Evolutionary conservation across 306 rosid genomes (phyloP).

Genomic region (Begonia masoniana): DNA sequence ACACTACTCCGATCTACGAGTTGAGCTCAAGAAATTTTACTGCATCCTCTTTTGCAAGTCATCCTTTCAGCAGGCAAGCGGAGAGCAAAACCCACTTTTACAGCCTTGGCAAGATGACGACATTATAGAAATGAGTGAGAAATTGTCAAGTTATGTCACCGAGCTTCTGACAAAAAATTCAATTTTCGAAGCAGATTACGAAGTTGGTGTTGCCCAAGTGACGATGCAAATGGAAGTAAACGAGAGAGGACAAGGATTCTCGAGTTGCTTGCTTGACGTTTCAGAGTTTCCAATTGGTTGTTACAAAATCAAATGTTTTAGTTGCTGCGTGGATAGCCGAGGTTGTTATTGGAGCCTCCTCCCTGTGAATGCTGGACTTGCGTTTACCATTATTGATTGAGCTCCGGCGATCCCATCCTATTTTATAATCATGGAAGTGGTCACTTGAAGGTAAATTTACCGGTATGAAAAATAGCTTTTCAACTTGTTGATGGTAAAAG

Average conservation of each 20-base stretch:
- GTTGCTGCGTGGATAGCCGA: constrained; percentile 35
- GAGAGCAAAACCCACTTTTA: constrained; percentile 2
- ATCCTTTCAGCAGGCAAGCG: constrained; percentile 14
- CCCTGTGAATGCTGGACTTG: constrained; percentile 44
- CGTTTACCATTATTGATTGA: constrained; percentile 11
- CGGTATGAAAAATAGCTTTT: too few species aligned
- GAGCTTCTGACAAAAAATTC: constrained; percentile 1
- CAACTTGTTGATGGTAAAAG: too few species aligned
- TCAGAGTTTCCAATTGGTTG: constrained; percentile 40
- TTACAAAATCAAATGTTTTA: constrained; percentile 49
- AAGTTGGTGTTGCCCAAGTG: constrained; percentile 12
- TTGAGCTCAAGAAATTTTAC: constrained; percentile 20
- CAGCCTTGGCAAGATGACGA: constrained; percentile 37
- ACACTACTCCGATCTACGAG: constrained; percentile 19
- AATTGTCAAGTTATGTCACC: constrained; percentile 20
- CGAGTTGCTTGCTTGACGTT: constrained; percentile 53
- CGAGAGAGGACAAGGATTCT: constrained; percentile 53
- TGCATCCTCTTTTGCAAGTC: constrained; percentile 36
- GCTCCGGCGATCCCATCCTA: too few species aligned
- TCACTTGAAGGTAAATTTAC: too few species aligned
- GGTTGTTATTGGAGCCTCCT: constrained; percentile 46
- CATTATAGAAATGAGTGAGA: constrained; percentile 28
- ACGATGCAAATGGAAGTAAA: constrained; percentile 27
- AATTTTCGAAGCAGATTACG: not conserved
- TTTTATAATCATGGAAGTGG: too few species aligned